Percentiles rank a stretch among this genome's conserved stretches.
Conservation (phyloP, 2,329 filamentous ascomycete species). For the Ceratocystis cacaofunesta region DNA sequence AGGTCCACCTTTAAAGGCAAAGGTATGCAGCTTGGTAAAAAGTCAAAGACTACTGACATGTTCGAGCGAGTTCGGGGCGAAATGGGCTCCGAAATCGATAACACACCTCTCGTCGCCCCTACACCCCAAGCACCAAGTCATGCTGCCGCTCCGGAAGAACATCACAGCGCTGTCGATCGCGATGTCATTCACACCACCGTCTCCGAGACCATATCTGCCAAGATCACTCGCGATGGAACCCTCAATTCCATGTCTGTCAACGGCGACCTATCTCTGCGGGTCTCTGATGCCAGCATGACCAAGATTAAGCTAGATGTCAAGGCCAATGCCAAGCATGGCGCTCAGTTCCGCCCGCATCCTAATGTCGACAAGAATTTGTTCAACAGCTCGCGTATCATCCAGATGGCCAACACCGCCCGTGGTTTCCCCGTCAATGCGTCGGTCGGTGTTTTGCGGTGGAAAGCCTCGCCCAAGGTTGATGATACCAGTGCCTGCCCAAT, state of each 20-base stretch:
- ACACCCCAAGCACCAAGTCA: slow-evolving; percentile 32
- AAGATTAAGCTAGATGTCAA: slow-evolving; percentile 78
- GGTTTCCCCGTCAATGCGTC: slow-evolving; percentile 91
- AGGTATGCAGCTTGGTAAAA: slow-evolving; percentile 98
- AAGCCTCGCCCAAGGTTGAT: slow-evolving; percentile 65
- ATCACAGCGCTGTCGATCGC: slow-evolving; percentile 53
- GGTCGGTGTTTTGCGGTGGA: slow-evolving; percentile 87
- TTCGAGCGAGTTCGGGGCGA: slow-evolving; percentile 91
- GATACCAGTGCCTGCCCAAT: slow-evolving; percentile 74
- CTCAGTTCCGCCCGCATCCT: slow-evolving; percentile 87
- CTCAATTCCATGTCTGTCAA: slow-evolving; percentile 77
- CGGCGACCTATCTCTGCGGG: slow-evolving; percentile 81
- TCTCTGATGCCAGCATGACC: slow-evolving; percentile 74
- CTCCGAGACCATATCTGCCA: slow-evolving; percentile 79
- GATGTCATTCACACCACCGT: slow-evolving; percentile 81
- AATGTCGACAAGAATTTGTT: slow-evolving; percentile 88
- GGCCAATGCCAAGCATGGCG: slow-evolving; percentile 63
- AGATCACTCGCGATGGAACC: slow-evolving; percentile 73
- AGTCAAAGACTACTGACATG: slow-evolving; percentile 94
- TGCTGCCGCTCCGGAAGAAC: slow-evolving; percentile 36
- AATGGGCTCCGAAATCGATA: slow-evolving; percentile 72
- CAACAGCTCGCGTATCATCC: slow-evolving; percentile 67
- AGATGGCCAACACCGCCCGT: slow-evolving; percentile 74
- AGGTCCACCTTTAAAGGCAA: slow-evolving; percentile 68
- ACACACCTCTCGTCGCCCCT: slow-evolving; percentile 53